Evolutionary conservation across 495 filamentous ascomycete species (phyloP), one percentile per base, ranked within the genome.

Genomic region (Wilcoxina mikolae): DNA sequence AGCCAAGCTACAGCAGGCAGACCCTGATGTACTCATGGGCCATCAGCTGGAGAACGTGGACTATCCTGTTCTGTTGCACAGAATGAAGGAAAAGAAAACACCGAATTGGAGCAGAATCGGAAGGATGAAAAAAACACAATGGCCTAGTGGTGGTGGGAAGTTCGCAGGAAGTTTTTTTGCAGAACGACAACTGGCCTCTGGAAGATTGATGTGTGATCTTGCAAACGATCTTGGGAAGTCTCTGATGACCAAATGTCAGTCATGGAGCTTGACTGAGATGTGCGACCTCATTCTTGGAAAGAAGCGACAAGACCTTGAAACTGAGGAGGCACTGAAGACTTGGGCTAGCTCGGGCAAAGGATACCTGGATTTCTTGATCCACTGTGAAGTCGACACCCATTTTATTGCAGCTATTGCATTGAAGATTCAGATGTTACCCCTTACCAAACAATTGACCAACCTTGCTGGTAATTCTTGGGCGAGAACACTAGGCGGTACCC

Each of bases 381-480:
- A 95, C 64, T 88, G 84, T 68, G 90, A 96, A 65, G 78, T 85
- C 1, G 91, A 98, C 69, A 96, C 91, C 3, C 94, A 87, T 67
- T 98, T 91, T 71, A 83, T 96, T 59, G 83, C 89, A 17, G 91
- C 91, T 4, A 69, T 98, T 54, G 86, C 88, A 3, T 64, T 98
- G 43, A 79, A 83, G 46, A 78, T 87, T 3, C 91, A 98, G 69
- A 86, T 96, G 75, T 74, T 98, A 31, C 84, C 91, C 24, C 75
- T 98, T 35, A 93, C 87, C 15, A 96, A 94, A 66, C 83, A 95
- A 35, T 75, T 98, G 54, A 98, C 91, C 17, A 95, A 98, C 63
- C 76, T 96, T 63, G 91, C 91, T 38, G 91, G 91, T 56, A 98
- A 98, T 68, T 96, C 91, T 10, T 98, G 91, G 91, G 93, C 90